Evolutionary conservation across 306 rosid genomes (phyloP), one percentile per base, ranked within the genome.

Genomic region (Lathyrus oleraceus): DNA sequence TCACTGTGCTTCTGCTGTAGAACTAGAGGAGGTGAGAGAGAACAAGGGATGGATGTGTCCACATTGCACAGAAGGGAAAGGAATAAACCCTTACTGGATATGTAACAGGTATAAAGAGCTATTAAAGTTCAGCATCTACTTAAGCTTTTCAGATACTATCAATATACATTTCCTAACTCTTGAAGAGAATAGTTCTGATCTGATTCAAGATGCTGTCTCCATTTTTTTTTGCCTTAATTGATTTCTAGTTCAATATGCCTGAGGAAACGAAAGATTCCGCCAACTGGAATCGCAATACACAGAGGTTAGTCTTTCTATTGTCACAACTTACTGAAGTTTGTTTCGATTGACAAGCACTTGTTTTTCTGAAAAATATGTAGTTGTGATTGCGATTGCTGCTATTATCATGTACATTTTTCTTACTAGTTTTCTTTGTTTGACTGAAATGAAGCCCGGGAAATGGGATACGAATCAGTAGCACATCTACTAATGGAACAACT

Each of bases 31-130:
- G 21, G 94, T 85, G 67, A 87, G 83, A 60, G 28, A 81, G 81
- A 81, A 85, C 72, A 87, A 85, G 73, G 72, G 65, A 15, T 90
- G 96, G 96, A 85, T 82, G 88, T 87, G 96, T 68, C 94, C 91
- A n/a, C 96, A 87, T 75, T 90, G 96, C 73, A 76, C 81, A 57
- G 94, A 90, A 76, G 85, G 60, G 15, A 81, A 84, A 68, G 96
- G 94, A 75, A 76, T 42, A 8, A 81, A 54, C 6, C 89, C 91
- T 54, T 79, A 78, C 61, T 90, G 96, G 96, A 82, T 90, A 71
- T 90, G 96, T 64, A 90, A 85, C 91, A 87, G 96, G 96, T 90
- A 74, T 12, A 27, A 15, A 70, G 15, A 32, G n/a, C n/a, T 42
- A 39, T 25, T 69, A 32, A 56, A 38, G 52, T 27, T 27, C 11